Evolutionary conservation across 1,284 basidiomycete genomes (phyloP).

Genomic region (Pascua guehoae): DNA sequence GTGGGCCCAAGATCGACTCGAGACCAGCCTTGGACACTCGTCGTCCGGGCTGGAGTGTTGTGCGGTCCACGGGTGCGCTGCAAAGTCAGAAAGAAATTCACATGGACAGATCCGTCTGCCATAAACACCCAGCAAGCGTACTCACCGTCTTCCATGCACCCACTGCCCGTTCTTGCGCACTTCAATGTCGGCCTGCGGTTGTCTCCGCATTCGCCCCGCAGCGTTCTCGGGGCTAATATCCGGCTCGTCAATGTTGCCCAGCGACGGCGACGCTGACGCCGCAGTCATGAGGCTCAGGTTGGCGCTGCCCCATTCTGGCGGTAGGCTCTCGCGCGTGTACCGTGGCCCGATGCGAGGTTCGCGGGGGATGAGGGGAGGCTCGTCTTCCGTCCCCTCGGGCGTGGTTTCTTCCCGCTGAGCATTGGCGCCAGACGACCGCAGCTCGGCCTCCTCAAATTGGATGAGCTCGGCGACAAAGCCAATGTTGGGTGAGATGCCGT

Average conservation of each 20-base stretch:
- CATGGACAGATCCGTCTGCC: background rate
- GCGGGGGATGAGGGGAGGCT: constrained; percentile 3
- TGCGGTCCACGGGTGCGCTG: constrained; percentile 74
- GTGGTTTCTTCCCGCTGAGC: constrained; percentile 45
- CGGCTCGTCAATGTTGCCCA: constrained; percentile 10
- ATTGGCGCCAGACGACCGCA: constrained; percentile 61
- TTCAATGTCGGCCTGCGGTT: constrained; percentile 51
- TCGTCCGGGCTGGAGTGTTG: constrained; percentile 75
- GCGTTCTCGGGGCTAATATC: constrained; percentile 46
- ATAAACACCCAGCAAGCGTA: constrained; percentile 2
- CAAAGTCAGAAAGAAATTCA: background rate
- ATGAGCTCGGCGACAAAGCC: constrained; percentile 96
- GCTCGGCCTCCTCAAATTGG: constrained; percentile 87
- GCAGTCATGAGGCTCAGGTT: background rate
- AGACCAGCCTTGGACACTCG: constrained; percentile 84
- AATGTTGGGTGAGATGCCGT: constrained; percentile 94
- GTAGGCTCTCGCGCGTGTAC: constrained; percentile 68
- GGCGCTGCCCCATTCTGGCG: constrained; percentile 52
- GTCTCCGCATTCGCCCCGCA: constrained; percentile 39
- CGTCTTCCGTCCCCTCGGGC: constrained; percentile 11
- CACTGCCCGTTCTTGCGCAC: constrained; percentile 80
- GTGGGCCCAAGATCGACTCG: constrained; percentile 55
- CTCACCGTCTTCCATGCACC: constrained; percentile 65
- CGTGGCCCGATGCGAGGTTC: constrained; percentile 53
- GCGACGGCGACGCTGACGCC: background rate